Evolutionary conservation across 2,329 filamentous ascomycete genomes (phyloP), one percentile per base, ranked within the genome.

Genomic region (Aspergillus costaricaensis): DNA sequence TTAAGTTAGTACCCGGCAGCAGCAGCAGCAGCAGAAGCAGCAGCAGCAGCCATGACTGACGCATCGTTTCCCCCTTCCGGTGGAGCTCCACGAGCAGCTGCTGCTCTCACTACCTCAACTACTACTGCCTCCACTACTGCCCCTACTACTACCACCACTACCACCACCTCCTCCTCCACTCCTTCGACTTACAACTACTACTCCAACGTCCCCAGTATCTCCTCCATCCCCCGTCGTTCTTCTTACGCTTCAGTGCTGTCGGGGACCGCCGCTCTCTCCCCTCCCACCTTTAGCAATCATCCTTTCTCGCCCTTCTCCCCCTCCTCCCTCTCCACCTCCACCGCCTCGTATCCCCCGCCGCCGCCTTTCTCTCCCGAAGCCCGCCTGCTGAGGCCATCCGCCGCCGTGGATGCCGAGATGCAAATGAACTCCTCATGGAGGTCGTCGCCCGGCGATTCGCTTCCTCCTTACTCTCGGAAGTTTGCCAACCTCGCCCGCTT

Each of bases 171-270:
- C 17, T 32, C 59, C 71, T 65, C 19, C 23, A 62, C 71, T 67
- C 68, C 72, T 65, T 70, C 72, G 69, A 65, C 30, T 19, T 63
- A 71, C 67, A 68, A 72, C 65, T 70, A 72, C 55, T 74, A 73
- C 68, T 66, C 73, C 43, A 63, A 63, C 53, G 64, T 71, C 56
- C 62, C 62, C 27, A 74, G 71, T 65, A 70, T 77, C 67, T 73
- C 77, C 57, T 75, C 77, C 50, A 71, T 76, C 64, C 79, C 77
- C 67, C 81, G 84, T 71, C 79, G 85, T 65, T 83, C 83, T 44
- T 88, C 86, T 55, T 87, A 87, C 76, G 85, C 86, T 67, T 86
- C 85, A 25, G 84, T 87, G 60, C 81, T 85, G 59, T 83, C 84
- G 56, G 85, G 84, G 52, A 80, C 79, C 66, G 75, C 77, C 65